A percentile compares a stretch with the other conserved stretches of the same genome.
Evolutionary conservation across 208 protist genomes (phyloP).

Genomic region (Herpetomonas samuelpessoai): DNA sequence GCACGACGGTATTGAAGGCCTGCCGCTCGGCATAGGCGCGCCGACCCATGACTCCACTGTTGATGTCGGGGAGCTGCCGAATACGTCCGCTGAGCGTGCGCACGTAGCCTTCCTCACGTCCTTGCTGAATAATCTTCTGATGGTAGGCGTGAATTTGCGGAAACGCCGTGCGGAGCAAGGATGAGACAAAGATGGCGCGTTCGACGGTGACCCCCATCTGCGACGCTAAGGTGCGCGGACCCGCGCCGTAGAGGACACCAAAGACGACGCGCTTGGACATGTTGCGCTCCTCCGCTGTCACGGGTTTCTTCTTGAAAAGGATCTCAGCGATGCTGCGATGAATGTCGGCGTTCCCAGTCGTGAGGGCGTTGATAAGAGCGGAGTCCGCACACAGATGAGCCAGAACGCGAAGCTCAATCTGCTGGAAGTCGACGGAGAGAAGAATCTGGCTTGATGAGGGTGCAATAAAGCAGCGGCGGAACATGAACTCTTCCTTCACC

Average conservation of each 20-base stretch:
- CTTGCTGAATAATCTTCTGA: slow-evolving; percentile 56
- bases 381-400: slow-evolving; percentile 80
- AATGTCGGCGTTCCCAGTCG: slow-evolving; percentile 53
- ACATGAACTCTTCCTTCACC: slow-evolving; percentile 38
- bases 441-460: slow-evolving; percentile 45
- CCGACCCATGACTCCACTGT: slow-evolving; percentile 47
- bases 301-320: slow-evolving; percentile 64
- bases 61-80: slow-evolving; percentile 69
- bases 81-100: slow-evolving; percentile 80
- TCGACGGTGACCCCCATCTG: slow-evolving; percentile 69
- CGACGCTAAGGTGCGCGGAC: slow-evolving; percentile 59
- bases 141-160: slow-evolving; percentile 69
- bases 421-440: slow-evolving; percentile 87
- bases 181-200: slow-evolving; percentile 51
- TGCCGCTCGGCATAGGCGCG: slow-evolving; percentile 82
- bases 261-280: slow-evolving; percentile 87
- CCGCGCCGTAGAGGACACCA: slow-evolving; percentile 85
- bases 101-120: slow-evolving; percentile 65
- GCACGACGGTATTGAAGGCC: slow-evolving; percentile 90
- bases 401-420: slow-evolving; percentile 91
- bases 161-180: slow-evolving; percentile 51
- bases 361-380: slow-evolving; percentile 56
- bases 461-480: slow-evolving; percentile 80
- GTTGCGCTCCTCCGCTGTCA: slow-evolving; percentile 65
- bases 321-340: slow-evolving; percentile 73